phyloP scores from a whole-genome alignment of 108 stramenopile genomes.

The Thalassiosira profunda region DNA sequence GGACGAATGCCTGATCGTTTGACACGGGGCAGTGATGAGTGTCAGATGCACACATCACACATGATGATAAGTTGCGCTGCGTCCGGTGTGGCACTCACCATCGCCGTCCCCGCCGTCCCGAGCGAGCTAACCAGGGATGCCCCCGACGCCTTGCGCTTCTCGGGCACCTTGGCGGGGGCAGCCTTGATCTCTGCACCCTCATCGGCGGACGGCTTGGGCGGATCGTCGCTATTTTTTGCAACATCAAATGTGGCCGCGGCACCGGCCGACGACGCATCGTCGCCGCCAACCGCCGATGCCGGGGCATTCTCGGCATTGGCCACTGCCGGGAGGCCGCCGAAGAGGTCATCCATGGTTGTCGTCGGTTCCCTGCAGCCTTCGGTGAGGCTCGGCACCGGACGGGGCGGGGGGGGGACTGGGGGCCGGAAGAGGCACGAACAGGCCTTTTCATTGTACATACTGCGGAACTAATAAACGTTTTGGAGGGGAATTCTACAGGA shows the following conservation, averaged over 20 bases:
- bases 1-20: slow-evolving; percentile 22
- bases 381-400: slow-evolving; percentile 58
- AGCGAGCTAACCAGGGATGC: slow-evolving; percentile 52
- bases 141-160: slow-evolving; percentile 1
- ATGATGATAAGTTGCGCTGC: background rate
- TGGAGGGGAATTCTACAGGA: too few species aligned
- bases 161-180: background rate
- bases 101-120: slow-evolving; percentile 71
- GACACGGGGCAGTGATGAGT: background rate
- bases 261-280: background rate
- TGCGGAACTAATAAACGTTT: too few species aligned
- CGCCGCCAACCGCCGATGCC: background rate
- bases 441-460: too few species aligned
- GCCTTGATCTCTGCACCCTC: background rate
- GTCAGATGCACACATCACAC: background rate
- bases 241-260: background rate
- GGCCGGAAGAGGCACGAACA: too few species aligned
- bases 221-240: slow-evolving; percentile 1
- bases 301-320: slow-evolving; percentile 17
- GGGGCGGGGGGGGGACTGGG: slow-evolving; percentile 81
- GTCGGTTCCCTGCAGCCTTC: slow-evolving; percentile 40
- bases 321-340: slow-evolving; percentile 41
- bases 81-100: slow-evolving; percentile 66
- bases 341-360: slow-evolving; percentile 16
- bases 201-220: too few species aligned